phyloP scores from a whole-genome alignment of 2,329 filamentous ascomycete genomes.

The Fusarium decemcellulare region DNA sequence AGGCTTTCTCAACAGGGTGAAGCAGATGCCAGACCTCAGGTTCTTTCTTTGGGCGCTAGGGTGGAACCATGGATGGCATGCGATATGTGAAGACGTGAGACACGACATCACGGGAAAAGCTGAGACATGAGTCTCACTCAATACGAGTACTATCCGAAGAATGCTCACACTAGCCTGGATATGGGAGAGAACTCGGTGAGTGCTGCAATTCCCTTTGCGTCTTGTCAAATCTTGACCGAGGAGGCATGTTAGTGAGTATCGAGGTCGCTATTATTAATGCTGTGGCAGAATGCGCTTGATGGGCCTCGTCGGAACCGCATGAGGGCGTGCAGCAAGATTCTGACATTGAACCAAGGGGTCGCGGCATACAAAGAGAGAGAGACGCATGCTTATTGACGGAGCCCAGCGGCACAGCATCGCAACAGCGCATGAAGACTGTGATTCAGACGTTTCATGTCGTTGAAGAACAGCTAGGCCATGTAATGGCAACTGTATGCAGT shows the following conservation, averaged over 20 bases:
- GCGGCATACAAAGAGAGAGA: slow-evolving; percentile 1
- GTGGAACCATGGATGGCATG: slow-evolving; percentile 35
- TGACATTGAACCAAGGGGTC: not conserved
- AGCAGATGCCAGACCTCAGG: slow-evolving; percentile 2
- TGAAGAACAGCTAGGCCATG: slow-evolving; percentile 38
- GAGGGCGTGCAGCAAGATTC: slow-evolving; percentile 3
- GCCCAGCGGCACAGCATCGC: slow-evolving; percentile 26
- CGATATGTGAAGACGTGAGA: slow-evolving; percentile 37
- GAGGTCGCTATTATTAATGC: slow-evolving; percentile 2
- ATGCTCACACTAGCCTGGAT: slow-evolving; percentile 15
- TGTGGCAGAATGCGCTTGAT: slow-evolving; percentile 6
- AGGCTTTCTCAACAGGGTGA: slow-evolving; percentile 4
- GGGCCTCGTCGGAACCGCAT: slow-evolving; percentile 15
- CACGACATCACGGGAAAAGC: slow-evolving; percentile 38
- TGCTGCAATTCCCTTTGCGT: slow-evolving; percentile 1
- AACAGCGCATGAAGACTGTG: slow-evolving; percentile 8
- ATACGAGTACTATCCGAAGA: slow-evolving; percentile 24
- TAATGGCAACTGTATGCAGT: slow-evolving; percentile 40
- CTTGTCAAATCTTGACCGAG: slow-evolving; percentile 19
- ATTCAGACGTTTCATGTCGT: slow-evolving; percentile 36
- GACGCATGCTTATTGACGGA: slow-evolving; percentile 1
- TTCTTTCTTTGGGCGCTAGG: slow-evolving; percentile 20
- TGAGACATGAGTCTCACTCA: slow-evolving; percentile 32
- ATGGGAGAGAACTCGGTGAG: slow-evolving; percentile 25
- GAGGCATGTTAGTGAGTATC: slow-evolving; percentile 9